Evolutionary conservation across 805 yeast species (phyloP), one percentile per base, ranked within the genome.

Genomic region (Candida morakotiae): DNA sequence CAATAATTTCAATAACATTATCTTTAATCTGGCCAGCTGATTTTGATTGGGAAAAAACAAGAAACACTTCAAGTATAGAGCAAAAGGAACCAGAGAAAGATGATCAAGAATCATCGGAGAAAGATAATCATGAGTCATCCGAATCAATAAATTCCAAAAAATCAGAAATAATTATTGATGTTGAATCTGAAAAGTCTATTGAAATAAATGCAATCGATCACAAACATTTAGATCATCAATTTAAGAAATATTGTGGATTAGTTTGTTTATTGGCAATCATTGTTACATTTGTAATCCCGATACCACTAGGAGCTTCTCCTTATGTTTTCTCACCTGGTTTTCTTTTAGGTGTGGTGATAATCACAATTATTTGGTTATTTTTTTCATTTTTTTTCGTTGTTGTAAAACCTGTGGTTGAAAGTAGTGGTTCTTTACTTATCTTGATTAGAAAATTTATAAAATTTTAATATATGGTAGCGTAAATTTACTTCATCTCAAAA

Each of bases 21-120:
- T 56, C 70, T 3, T 40, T 56, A 33, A 51, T 65, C 26, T 53
- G 55, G 45, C 73, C 73, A n/a, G 67, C 60, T 9, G 53, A 64
- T 37, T 68, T 64, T 45, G 69, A 68, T 43, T 51, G 49, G 39
- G 47, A 52, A 16, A 44, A 30, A 13, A 61, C 66, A 4, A 54
- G 69, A 48, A 62, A 61, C 42, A 54, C 54, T 41, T 60, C 66
- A 3, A 52, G 58, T 33, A 16, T 28, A n/a, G 31, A 31, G 9
- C 42, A 46, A 16, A 9, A n/a, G 3, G 30, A 22, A 20, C 9
- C 31, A 3, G n/a, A 27, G 11, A 18, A 22, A 19, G 19, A 21
- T 21, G 23, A 21, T 21, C n/a, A 28, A 9, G 22, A 27, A 28
- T 21, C 23, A 9, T n/a, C 31, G 2, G n/a, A 27, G 11, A 18